Evolutionary conservation across 192 early-diverging fungal genomes (phyloP).

Genomic region (Chytriomyces sp.): DNA sequence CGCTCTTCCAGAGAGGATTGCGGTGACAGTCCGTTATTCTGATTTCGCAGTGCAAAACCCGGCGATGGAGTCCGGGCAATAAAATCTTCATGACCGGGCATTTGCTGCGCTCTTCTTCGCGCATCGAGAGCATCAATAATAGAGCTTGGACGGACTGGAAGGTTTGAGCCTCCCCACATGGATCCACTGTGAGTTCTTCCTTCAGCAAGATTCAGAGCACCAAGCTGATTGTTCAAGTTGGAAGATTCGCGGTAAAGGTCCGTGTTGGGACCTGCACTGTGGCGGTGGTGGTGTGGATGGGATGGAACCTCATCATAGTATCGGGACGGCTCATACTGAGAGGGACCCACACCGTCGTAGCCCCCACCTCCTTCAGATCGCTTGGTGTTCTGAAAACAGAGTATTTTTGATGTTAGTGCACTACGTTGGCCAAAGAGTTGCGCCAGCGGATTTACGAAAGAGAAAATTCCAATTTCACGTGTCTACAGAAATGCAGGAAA

Average conservation of each 20-base stretch:
- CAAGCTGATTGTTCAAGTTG: background rate
- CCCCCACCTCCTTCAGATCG: no score
- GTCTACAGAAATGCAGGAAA: background rate
- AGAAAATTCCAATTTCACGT: background rate
- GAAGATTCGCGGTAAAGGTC: background rate
- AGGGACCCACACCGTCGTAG: no score
- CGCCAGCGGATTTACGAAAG: no score
- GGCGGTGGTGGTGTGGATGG: background rate
- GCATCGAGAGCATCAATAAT: constrained; percentile 3
- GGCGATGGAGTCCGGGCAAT: constrained; percentile 18
- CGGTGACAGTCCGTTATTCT: background rate
- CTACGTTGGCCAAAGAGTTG: no score
- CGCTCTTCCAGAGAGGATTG: background rate
- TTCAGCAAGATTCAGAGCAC: background rate
- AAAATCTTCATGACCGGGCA: constrained; percentile 19
- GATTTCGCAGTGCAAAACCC: constrained; percentile 4
- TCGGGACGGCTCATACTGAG: no score
- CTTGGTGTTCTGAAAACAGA: no score
- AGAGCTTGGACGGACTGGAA: background rate
- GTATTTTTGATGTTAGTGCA: no score
- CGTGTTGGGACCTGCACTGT: background rate
- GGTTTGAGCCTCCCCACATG: background rate
- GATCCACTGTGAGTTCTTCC: background rate
- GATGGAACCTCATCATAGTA: no score
- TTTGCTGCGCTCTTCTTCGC: constrained; percentile 9